Base-by-base conservation (phyloP, 2,329 filamentous ascomycete species). In the Fusarium nanum region DNA sequence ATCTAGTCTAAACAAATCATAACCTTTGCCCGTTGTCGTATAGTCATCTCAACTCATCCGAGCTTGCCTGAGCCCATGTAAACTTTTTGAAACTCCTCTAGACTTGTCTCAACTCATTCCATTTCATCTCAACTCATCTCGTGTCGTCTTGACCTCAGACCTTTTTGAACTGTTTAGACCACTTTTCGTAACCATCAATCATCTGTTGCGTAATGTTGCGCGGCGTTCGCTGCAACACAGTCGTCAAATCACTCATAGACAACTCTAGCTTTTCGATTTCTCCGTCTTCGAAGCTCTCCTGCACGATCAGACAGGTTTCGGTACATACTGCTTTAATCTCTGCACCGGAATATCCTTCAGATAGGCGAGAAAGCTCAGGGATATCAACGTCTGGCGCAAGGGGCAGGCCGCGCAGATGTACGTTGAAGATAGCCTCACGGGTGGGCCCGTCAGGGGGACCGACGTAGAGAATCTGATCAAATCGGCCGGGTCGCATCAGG, bases 391-490 rank as follows among this genome's bases (percentile, higher is more conserved):
- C 91, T 0, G 82, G 76, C 3, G 81, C 79, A 48, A 93, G 82
- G 23, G 86, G 83, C 54, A 92, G 86, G 58, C 86, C 88, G 28
- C 83, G 82, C 2, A 90, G 87, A 76, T 91, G 89, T 55, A 93
- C 90, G 18, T 83, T 80, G 58, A 98, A 86, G 56, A 98, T 95
- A 69, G 93, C 91, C 75, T 87, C 88, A 11, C 95, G 87, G 0
- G 93, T 93, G 10, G 87, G 83, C 47, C 86, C 81, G 75, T 93
- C 90, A 0, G 95, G 95, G 6, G 93, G 92, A 0, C 93, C 92
- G 45, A 98, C 93, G 78, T 97, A 97, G 47, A 97, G 87, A 34
- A 94, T 86, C 71, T 91, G 88, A 75, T 97, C 93, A 78, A 98
- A 93, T 28, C 95, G 88, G 3, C 95, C 95, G 0, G 93, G 92